Percentiles rank a stretch among this genome's conserved stretches.
These are phyloP conservation scores for Ophiostoma sp. DNA, from an alignment of 2,329 filamentous ascomycete genomes.

Conservation along the genomic window DNA sequence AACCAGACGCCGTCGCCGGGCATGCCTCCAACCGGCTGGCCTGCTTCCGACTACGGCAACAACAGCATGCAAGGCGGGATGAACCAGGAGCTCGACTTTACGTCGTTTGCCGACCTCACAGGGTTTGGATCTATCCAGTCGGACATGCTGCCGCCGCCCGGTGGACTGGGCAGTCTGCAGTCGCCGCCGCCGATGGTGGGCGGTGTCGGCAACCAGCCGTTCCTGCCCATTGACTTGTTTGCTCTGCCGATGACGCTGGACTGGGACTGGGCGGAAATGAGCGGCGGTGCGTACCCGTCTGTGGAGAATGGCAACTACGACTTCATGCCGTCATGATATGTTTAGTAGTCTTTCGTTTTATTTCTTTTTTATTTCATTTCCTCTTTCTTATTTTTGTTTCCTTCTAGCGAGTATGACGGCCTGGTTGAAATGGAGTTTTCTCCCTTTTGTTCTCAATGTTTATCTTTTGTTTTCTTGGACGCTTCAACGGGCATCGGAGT, in stretches of 20 bases:
- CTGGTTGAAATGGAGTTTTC: neutral
- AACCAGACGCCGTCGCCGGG: slow-evolving; percentile 40
- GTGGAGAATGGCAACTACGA: slow-evolving; percentile 58
- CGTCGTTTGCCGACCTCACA: slow-evolving; percentile 43
- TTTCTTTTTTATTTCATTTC: neutral
- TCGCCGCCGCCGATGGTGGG: slow-evolving; percentile 34
- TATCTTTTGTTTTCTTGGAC: neutral
- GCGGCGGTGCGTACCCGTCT: slow-evolving; percentile 57
- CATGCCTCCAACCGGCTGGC: slow-evolving; percentile 43
- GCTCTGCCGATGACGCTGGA: slow-evolving; percentile 94
- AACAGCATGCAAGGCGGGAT: neutral
- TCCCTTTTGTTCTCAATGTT: neutral
- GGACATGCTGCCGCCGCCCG: slow-evolving; percentile 23
- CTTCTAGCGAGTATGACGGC: neutral
- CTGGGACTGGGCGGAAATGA: slow-evolving; percentile 73
- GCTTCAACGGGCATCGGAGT: neutral
- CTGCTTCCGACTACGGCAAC: slow-evolving; percentile 15
- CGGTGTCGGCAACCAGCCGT: slow-evolving; percentile 67
- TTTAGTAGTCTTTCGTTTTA: neutral
- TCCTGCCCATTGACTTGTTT: slow-evolving; percentile 90
- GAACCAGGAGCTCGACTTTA: slow-evolving; percentile 26
- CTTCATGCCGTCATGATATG: neutral
- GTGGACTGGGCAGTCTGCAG: slow-evolving; percentile 29
- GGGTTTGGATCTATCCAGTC: slow-evolving; percentile 38
- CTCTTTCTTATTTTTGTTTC: neutral